Base-by-base conservation (phyloP, 139 green algal species). In the Raphidocelis subcapitata region DNA sequence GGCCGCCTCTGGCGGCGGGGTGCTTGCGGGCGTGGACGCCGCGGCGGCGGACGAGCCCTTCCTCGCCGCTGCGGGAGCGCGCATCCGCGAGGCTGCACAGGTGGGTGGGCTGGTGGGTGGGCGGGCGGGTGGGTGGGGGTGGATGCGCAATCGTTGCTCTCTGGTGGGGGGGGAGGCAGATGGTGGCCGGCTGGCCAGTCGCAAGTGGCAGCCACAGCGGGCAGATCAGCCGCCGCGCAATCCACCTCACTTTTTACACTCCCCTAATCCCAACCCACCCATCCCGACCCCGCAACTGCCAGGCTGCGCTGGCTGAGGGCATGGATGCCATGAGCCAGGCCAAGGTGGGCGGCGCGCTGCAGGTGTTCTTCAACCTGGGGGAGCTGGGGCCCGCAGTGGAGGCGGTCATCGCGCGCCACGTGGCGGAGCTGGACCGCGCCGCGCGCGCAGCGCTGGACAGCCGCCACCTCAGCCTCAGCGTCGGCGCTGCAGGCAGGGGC, bases 341-440 rank as follows among this genome's bases (percentile, higher is more conserved):
- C 3, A 90, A 95, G 8, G 90, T 97, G 62, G 94, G 92, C 60
- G 87, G 78, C 23, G 92, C 94, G 10, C 87, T 98, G 67, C 93
- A 97, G 79, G 90, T 96, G 20, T 92, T 90, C 57, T 95, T 93
- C 90, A 97, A 97, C 82, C 80, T 97, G 62, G 78, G 86, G 32
- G 78, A 93, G 75, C 82, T 97, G 57, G 63, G 76, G 28, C 65
- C 28, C 59, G 33, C 28, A 61, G 47, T 72, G 52, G 69, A 92
- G 80, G 81, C 82, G 12, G 78, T 94, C 44, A 28, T 60, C 2
- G 8, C 31, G 5, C 70, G 85, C 46, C 59, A 87, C 26, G 59
- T 88, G 36, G 61, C 73, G 1, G 71, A 86, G 26, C 65, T 92
- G 55, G 86, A 86, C 5, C 77, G 84, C 24, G 54, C 62, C 23